Conservation (phyloP, 129 eudicot species). For the Rutidosis leptorrhynchoides region DNA sequence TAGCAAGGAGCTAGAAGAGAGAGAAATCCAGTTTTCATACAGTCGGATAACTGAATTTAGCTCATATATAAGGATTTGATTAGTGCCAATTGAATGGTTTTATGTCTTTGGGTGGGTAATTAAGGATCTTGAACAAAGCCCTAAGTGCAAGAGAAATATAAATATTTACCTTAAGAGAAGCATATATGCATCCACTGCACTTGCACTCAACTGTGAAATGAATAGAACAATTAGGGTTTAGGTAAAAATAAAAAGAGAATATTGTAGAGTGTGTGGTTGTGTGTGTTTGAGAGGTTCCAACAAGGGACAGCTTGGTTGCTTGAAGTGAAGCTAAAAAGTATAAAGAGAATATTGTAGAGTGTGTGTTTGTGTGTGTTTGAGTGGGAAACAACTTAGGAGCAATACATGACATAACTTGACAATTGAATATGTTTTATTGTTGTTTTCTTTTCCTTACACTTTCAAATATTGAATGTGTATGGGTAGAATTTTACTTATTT, state of each 20-base stretch:
- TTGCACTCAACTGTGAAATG: not conserved
- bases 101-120: not conserved
- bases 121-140: slow-evolving; percentile 14
- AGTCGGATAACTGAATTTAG: slow-evolving; percentile 1
- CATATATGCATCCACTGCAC: slow-evolving; percentile 6
- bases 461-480: slow-evolving; percentile 17
- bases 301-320: slow-evolving; percentile 94
- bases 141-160: not conserved
- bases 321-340: slow-evolving; percentile 54
- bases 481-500: slow-evolving; percentile 18
- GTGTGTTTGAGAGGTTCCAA: slow-evolving; percentile 58
- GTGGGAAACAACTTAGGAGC: slow-evolving; percentile 48
- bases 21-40: not conserved
- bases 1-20: too few species aligned
- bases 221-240: slow-evolving; percentile 35
- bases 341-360: slow-evolving; percentile 28
- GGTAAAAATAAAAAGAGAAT: not conserved
- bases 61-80: not conserved
- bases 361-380: slow-evolving; percentile 43
- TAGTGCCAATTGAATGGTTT: not conserved
- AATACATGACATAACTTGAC: slow-evolving; percentile 41
- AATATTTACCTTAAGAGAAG: too few species aligned
- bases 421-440: slow-evolving; percentile 24
- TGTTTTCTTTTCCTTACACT: slow-evolving; percentile 25
- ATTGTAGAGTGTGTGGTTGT: slow-evolving; percentile 21